Evolutionary conservation across 1,284 basidiomycete genomes (phyloP).

Genomic region (Rhodotorula sp.): DNA sequence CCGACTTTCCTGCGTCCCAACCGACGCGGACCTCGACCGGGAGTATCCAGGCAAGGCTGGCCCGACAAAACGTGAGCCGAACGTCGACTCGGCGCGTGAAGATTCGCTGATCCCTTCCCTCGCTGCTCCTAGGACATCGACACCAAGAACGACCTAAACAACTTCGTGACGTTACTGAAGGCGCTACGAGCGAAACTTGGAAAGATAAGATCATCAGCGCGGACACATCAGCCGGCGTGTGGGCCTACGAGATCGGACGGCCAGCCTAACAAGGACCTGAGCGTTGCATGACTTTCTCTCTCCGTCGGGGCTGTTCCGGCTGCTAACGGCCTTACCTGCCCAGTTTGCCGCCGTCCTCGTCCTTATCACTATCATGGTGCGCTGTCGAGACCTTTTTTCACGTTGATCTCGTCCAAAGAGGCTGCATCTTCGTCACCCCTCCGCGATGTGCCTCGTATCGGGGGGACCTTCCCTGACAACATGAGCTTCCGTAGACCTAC

Average conservation of each 20-base stretch:
- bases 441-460: neutral
- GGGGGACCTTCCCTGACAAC: neutral
- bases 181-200: constrained; percentile 17
- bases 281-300: neutral
- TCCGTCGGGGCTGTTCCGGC: neutral
- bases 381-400: neutral
- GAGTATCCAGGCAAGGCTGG: constrained; percentile 27
- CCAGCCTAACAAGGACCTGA: constrained; percentile 10
- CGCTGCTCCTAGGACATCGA: constrained; percentile 14
- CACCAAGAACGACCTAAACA: constrained; percentile 23
- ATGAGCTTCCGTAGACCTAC: constrained; percentile 1
- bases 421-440: no score
- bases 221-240: constrained; percentile 12
- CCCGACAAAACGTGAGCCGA: neutral
- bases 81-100: no score
- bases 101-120: neutral
- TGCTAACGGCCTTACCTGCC: no score
- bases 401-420: no score
- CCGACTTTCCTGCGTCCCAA: no score
- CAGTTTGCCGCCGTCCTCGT: constrained; percentile 3
- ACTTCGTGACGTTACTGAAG: constrained; percentile 15
- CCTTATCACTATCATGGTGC: constrained; percentile 25
- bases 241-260: constrained; percentile 18
- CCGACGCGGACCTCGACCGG: constrained; percentile 19
- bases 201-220: constrained; percentile 19